Evolutionary conservation across 2,329 filamentous ascomycete genomes (phyloP).

Genomic region (Microdochium nivale): DNA sequence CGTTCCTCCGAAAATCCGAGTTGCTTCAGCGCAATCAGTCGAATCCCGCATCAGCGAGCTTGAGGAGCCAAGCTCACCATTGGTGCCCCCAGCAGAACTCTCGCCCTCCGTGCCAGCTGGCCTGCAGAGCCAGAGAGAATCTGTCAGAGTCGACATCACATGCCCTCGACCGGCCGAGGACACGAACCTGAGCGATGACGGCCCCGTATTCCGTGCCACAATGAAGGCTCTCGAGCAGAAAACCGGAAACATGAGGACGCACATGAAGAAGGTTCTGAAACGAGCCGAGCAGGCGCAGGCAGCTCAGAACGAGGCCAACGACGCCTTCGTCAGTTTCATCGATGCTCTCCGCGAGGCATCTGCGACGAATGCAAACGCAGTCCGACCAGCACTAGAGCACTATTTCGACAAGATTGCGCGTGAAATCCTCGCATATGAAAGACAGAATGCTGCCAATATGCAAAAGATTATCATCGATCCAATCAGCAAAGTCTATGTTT

Average conservation of each 20-base stretch:
- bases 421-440: slow-evolving; percentile 82
- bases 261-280: slow-evolving; percentile 94
- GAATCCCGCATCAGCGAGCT: slow-evolving; percentile 74
- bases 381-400: slow-evolving; percentile 94
- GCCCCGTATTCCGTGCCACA: slow-evolving; percentile 89
- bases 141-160: slow-evolving; percentile 78
- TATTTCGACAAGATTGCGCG: slow-evolving; percentile 96
- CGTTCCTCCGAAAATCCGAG: slow-evolving; percentile 67
- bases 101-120: slow-evolving; percentile 10
- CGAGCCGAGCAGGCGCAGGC: slow-evolving; percentile 82
- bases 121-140: slow-evolving; percentile 26
- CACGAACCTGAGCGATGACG: slow-evolving; percentile 78
- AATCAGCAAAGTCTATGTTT: slow-evolving; percentile 79
- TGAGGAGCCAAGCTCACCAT: slow-evolving; percentile 51
- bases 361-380: slow-evolving; percentile 85
- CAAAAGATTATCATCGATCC: slow-evolving; percentile 95
- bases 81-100: slow-evolving; percentile 28
- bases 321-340: slow-evolving; percentile 73
- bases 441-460: slow-evolving; percentile 72
- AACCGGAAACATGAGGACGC: slow-evolving; percentile 83
- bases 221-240: slow-evolving; percentile 96
- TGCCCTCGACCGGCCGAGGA: slow-evolving; percentile 82
- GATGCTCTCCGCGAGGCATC: slow-evolving; percentile 82
- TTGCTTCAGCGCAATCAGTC: slow-evolving; percentile 81
- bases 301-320: slow-evolving; percentile 77